Evolutionary conservation across 2,329 filamentous ascomycete genomes (phyloP).

Genomic region (Monosporascus sp.): DNA sequence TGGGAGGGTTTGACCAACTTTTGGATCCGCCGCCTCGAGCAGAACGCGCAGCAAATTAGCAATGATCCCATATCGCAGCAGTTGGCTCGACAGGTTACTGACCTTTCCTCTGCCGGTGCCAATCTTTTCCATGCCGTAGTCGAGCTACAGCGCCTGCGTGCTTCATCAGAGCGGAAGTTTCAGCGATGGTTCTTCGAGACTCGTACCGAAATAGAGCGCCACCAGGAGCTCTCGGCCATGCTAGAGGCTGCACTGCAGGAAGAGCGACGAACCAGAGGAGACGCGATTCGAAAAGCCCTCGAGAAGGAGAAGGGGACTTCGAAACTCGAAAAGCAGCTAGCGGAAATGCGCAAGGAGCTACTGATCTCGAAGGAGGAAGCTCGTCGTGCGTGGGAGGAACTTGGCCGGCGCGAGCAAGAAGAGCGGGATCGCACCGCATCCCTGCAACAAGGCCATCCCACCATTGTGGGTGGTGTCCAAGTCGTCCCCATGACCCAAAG

Average conservation of each 20-base stretch:
- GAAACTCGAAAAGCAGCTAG: constrained; percentile 70
- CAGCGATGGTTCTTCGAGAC: constrained; percentile 99
- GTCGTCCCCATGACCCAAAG: constrained; percentile 88
- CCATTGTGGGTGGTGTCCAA: constrained; percentile 85
- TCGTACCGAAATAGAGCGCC: constrained; percentile 76
- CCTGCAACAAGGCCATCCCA: constrained; percentile 82
- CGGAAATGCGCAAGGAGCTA: constrained; percentile 87
- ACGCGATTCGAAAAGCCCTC: constrained; percentile 61
- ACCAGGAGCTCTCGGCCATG: constrained; percentile 75
- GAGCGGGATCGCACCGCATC: constrained; percentile 82
- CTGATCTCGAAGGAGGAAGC: constrained; percentile 96
- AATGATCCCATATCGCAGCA: constrained; percentile 80
- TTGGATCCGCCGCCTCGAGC: constrained; percentile 90
- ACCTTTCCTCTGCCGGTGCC: constrained; percentile 92
- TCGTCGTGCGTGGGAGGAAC: constrained; percentile 91
- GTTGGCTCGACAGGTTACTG: constrained; percentile 88
- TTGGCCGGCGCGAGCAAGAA: constrained; percentile 87
- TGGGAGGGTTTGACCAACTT: constrained; percentile 98
- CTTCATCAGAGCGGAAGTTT: constrained; percentile 95
- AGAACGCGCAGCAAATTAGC: constrained; percentile 81
- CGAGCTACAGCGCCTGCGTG: constrained; percentile 86
- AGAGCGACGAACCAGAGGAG: constrained; percentile 65
- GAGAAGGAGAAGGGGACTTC: constrained; percentile 63
- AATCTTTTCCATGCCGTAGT: constrained; percentile 98
- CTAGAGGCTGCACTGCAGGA: constrained; percentile 70